Evolutionary conservation across 768 basidiomycete genomes (phyloP), one percentile per base, ranked within the genome.

Genomic region (Fomitopsis serialis): DNA sequence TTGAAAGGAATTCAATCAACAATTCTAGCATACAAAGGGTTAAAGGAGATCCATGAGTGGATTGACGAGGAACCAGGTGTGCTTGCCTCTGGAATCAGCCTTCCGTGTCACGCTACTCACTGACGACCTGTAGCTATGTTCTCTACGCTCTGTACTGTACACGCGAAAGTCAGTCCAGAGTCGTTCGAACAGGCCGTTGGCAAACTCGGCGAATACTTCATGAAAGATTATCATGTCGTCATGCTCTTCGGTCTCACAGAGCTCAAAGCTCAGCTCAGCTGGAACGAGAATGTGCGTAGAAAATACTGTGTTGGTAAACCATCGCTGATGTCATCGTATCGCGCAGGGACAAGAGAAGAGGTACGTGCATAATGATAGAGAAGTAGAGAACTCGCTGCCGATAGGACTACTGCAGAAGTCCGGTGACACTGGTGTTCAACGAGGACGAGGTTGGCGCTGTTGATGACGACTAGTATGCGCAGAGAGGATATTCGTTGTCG

Each of bases 211-310:
- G 11, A 5, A 2, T 72, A 67, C 21, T 70, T 64, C 47, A 59
- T 56, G 42, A 68, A 66, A 35, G 55, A 65, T 10, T 78, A 71
- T 49, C 68, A 72, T 12, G 62, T 79, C 21, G 66, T 77, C 32
- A 56, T 79, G 46, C 68, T 66, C 45, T 74, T 76, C 37, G 78
- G 78, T 0, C 45, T 71, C 40, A 75, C 77, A 0, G 78, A 79
- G 46, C 45, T 78, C 17, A 71, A 75, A 50, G 76, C 76, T 0
- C 73, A 75, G 40, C 68, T 78, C n/a, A 61, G 66, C 9, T 79
- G 78, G 78, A 63, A 55, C 43, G 75, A 78, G 24, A 50, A 63
- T 22, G 62, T 63, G 25, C 34, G 61, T 48, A 6, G 29, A 5
- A 5, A 11, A 5, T 11, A 11, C 11, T 32, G n/a, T 32, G 29